A percentile compares a stretch with the other conserved stretches of the same genome.
These are phyloP conservation scores for Vitis rupestris DNA, from an alignment of 164 flowering plant species.

Conservation along the genomic window DNA sequence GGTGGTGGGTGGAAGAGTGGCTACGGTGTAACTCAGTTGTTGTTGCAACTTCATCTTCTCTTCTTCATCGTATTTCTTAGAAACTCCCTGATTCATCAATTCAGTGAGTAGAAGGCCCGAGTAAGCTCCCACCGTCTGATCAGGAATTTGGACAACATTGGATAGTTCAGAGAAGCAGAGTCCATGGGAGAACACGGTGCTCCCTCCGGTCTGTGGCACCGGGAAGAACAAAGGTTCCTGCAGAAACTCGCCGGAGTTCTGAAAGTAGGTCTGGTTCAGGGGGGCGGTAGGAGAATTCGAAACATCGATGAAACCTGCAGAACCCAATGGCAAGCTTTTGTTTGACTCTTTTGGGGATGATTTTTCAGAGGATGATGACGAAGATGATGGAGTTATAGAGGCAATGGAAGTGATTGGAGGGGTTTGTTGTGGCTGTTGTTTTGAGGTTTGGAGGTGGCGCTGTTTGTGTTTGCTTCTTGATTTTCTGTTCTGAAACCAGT, in stretches of 20 bases:
- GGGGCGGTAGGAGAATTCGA: constrained; percentile 54
- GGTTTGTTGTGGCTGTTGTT: constrained; percentile 20
- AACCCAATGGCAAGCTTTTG: constrained; percentile 16
- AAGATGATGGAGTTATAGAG: constrained; percentile 29
- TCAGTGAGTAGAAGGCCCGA: constrained; percentile 49
- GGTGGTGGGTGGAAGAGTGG: constrained; percentile 13
- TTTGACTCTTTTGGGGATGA: constrained; percentile 32
- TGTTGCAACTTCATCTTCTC: constrained; percentile 37
- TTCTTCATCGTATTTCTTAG: constrained; percentile 33
- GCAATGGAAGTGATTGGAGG: constrained; percentile 7
- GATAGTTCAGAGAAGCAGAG: constrained; percentile 49
- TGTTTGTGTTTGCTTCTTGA: constrained; percentile 97
- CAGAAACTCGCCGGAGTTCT: constrained; percentile 24
- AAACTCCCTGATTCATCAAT: constrained; percentile 34
- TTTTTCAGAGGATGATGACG: constrained; percentile 66
- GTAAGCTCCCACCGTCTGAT: constrained; percentile 29
- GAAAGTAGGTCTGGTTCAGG: constrained; percentile 47
- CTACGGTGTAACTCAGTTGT: constrained; percentile 24
- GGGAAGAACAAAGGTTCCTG: constrained; percentile 54
- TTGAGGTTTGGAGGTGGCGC: constrained; percentile 47
- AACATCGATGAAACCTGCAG: constrained; percentile 22
- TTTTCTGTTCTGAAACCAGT: constrained; percentile 98
- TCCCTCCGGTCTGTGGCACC: constrained; percentile 25
- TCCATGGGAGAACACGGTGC: constrained; percentile 28
- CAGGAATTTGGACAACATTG: constrained; percentile 33